phyloP scores from a whole-genome alignment of 2,329 filamentous ascomycete genomes.

The Trichophyton simii region DNA sequence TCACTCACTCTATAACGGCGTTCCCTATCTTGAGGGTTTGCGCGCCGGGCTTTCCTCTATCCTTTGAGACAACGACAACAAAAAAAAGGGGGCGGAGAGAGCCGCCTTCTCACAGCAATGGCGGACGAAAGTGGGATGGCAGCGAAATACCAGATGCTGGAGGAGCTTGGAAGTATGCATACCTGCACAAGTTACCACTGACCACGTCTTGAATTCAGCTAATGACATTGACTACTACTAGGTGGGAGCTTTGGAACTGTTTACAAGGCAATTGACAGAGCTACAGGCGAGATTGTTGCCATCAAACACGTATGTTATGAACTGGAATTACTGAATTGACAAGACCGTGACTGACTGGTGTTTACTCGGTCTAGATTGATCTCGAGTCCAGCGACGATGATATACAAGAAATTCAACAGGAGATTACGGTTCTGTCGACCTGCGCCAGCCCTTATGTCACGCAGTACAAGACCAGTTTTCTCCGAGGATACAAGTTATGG shows the following conservation, averaged over 20 bases:
- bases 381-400: constrained; percentile 98
- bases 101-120: constrained; percentile 20
- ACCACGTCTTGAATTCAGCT: neutral
- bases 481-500: constrained; percentile 95
- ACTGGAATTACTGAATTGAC: neutral
- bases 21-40: neutral
- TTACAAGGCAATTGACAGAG: constrained; percentile 87
- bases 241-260: constrained; percentile 93
- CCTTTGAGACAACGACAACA: neutral
- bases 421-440: constrained; percentile 88
- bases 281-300: constrained; percentile 83
- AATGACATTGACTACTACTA: constrained; percentile 24
- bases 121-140: constrained; percentile 49
- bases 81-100: neutral
- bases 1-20: neutral
- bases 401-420: constrained; percentile 94
- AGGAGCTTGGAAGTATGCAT: constrained; percentile 82
- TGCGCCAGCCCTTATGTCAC: constrained; percentile 91
- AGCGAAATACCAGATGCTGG: constrained; percentile 82
- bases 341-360: neutral
- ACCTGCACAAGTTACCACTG: neutral
- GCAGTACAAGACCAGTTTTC: constrained; percentile 90
- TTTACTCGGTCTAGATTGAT: constrained; percentile 57
- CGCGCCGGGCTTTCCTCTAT: neutral
- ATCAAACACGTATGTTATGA: constrained; percentile 72